These are phyloP conservation scores for Fusarium subglutinans DNA, from an alignment of 2,329 filamentous ascomycete species.

Conservation along the genomic window DNA sequence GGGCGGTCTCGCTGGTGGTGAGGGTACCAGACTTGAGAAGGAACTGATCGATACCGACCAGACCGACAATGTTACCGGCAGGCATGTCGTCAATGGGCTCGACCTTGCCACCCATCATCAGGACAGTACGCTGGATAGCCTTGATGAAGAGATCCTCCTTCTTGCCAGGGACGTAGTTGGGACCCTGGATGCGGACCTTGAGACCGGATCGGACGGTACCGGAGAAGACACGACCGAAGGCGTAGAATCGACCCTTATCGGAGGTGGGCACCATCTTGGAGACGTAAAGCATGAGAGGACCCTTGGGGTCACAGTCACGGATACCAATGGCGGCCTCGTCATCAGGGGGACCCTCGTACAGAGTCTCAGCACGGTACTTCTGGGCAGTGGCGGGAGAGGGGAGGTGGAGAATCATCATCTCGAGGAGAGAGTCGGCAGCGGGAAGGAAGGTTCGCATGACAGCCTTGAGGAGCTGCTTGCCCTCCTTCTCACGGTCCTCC, in stretches of 20 bases:
- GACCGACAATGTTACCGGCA: constrained; percentile 99
- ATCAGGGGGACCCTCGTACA: constrained; percentile 97
- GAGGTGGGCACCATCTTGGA: constrained; percentile 99
- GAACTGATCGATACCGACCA: constrained; percentile 99
- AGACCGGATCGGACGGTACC: constrained; percentile 97
- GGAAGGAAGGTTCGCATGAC: constrained; percentile 99
- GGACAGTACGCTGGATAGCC: constrained; percentile 98
- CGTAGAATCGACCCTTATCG: constrained; percentile 99
- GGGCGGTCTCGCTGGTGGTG: constrained; percentile 94
- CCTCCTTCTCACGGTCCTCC: constrained; percentile 93
- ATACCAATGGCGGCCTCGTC: constrained; percentile 95
- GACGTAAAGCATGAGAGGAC: constrained; percentile 99
- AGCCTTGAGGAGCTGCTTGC: constrained; percentile 97
- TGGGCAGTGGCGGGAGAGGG: constrained; percentile 96
- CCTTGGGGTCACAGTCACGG: constrained; percentile 98
- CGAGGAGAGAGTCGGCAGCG: constrained; percentile 95
- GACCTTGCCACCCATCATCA: constrained; percentile 99
- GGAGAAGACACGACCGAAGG: constrained; percentile 99
- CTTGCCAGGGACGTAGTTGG: constrained; percentile 97
- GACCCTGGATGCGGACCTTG: constrained; percentile 99
- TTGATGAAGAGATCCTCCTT: constrained; percentile 99
- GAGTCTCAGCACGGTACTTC: constrained; percentile 96
- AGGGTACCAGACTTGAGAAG: constrained; percentile 99
- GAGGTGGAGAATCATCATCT: constrained; percentile 99
- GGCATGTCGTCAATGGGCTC: constrained; percentile 99